These are phyloP conservation scores for Moesziomyces parantarcticus DNA, from an alignment of 1,284 basidiomycete genomes.

Conservation along the genomic window DNA sequence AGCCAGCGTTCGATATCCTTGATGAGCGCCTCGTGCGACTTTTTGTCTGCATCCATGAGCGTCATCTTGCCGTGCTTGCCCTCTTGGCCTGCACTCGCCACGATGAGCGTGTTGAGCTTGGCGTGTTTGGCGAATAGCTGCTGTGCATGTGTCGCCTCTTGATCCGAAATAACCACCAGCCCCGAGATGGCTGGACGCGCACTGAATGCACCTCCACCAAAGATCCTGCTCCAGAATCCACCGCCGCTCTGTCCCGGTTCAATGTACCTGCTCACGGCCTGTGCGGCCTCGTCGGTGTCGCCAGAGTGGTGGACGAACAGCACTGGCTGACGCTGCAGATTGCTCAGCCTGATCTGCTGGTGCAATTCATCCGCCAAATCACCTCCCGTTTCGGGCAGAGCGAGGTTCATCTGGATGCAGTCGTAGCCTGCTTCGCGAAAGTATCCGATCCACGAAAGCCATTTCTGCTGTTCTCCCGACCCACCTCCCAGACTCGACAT, in stretches of 20 bases:
- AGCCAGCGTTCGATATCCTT: slow-evolving; percentile 48
- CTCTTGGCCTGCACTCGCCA: slow-evolving; percentile 8
- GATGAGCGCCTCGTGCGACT: slow-evolving; percentile 23
- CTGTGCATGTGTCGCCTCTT: slow-evolving; percentile 16
- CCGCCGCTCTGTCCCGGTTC: slow-evolving; percentile 9
- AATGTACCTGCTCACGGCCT: slow-evolving; percentile 37
- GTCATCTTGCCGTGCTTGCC: slow-evolving; percentile 26
- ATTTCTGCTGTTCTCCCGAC: slow-evolving; percentile 17
- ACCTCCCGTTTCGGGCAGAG: slow-evolving; percentile 4
- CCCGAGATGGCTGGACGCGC: slow-evolving; percentile 30
- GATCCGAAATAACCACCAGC: slow-evolving; percentile 36
- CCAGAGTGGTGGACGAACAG: slow-evolving; percentile 37
- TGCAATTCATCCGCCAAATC: slow-evolving; percentile 37
- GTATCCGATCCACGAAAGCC: slow-evolving; percentile 49
- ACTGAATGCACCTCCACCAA: slow-evolving; percentile 30
- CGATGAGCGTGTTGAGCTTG: slow-evolving; percentile 39
- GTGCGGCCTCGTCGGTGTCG: slow-evolving; percentile 2
- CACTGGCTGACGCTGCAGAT: slow-evolving; percentile 44
- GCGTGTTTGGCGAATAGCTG: slow-evolving; percentile 33
- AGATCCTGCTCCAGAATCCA: slow-evolving; percentile 28
- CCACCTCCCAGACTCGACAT: slow-evolving; percentile 23
- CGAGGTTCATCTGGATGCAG: slow-evolving; percentile 47
- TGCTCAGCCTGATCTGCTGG: slow-evolving; percentile 34
- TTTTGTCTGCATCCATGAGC: slow-evolving; percentile 9
- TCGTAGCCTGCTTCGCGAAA: slow-evolving; percentile 50